These are phyloP conservation scores for Rhynchosporium secalis DNA, from an alignment of 2,329 filamentous ascomycete species.

Conservation along the genomic window DNA sequence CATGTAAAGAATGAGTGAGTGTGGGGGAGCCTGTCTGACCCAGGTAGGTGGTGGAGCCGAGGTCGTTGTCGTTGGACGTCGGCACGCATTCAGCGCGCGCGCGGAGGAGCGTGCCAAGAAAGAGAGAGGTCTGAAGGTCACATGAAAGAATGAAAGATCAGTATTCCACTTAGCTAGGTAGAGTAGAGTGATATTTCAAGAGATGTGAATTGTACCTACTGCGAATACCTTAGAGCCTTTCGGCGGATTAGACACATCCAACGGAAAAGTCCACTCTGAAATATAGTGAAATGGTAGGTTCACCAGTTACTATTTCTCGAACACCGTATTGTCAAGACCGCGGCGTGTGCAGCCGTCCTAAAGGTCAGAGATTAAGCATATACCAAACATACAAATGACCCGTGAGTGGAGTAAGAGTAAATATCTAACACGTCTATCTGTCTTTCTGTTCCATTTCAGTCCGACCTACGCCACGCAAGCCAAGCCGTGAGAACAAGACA, in stretches of 20 bases:
- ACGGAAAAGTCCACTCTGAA: too few species aligned
- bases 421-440: conserved; percentile 14
- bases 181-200: too few species aligned
- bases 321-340: too few species aligned
- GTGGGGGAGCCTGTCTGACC: conserved; percentile 12
- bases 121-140: not conserved
- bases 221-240: too few species aligned
- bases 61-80: conserved; percentile 1
- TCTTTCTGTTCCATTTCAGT: conserved; percentile 16
- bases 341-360: not conserved
- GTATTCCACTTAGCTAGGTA: too few species aligned
- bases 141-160: not conserved
- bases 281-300: too few species aligned
- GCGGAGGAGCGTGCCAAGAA: not conserved
- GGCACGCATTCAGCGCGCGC: conserved; percentile 2
- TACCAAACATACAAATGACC: conserved; percentile 23
- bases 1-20: conserved; percentile 5
- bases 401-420: conserved; percentile 29
- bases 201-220: too few species aligned
- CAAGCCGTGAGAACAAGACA: conserved; percentile 3
- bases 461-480: conserved; percentile 21
- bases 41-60: conserved; percentile 4
- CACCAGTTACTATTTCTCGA: too few species aligned
- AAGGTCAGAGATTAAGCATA: not conserved
- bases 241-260: too few species aligned